Evolutionary conservation across 345 rosid genomes (phyloP), one percentile per base, ranked within the genome.

Genomic region (Moricandia moricandioides): DNA sequence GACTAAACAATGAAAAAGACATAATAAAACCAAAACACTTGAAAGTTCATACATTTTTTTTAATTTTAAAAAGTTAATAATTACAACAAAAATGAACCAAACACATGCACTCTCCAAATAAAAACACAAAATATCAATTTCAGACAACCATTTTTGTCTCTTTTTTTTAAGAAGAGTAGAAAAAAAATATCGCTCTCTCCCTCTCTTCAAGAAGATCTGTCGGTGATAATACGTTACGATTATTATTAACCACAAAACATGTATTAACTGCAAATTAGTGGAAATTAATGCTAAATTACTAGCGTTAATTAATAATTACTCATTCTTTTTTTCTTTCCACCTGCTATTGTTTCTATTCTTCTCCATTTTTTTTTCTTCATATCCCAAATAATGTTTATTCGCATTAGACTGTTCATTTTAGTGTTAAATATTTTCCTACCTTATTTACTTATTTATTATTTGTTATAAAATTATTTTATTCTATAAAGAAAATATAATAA

Each of bases 361-460:
- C 26, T 30, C 24, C 30, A 60, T 29, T 3, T 17, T 60, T 60
- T 49, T n/a, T 65, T 27, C 65, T 58, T 57, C 6, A 31, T 43
- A 55, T 30, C 7, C 12, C 7, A 7, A 74, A 65, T 66, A 47
- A 65, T 56, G 26, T 30, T 30, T 34, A 43, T 66, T n/a, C 8
- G 10, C 13, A 60, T 60, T 61, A 70, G 26, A 75, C 75, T 76
- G 75, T 69, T 69, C 75, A 76, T 55, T 65, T 55, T 40, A 69
- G 34, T 3, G 68, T 75, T 67, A 68, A 49, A 68, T 33, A 14
- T 65, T 34, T 49, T 47, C 59, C 21, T 14, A 67, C 62, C 73
- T 47, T 59, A 59, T 59, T 59, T 67, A n/a, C 52, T 45, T 74
- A 3, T 31, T 74, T 33, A 16, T 60, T 35, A 10, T 13, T 69